Base-by-base conservation (phyloP, 148 eudicot species). In the Rhododendron kiyosumense region DNA sequence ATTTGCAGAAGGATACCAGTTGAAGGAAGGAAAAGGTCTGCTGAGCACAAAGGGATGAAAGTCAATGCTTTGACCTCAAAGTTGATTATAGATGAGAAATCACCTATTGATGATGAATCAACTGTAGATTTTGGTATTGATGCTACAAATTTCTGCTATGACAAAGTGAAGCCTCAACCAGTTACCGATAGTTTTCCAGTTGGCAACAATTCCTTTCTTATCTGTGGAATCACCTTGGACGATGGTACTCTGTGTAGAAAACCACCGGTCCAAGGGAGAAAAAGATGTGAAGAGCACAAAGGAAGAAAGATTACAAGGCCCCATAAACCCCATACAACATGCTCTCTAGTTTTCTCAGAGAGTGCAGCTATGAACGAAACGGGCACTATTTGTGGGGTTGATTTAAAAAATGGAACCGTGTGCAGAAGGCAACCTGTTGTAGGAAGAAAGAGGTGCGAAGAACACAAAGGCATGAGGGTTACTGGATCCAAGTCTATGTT, bases 211-310 rank as follows among this genome's bases (percentile, higher is more conserved):
- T 51, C 59, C 49, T 52, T 75, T 32, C 88, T 88, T 49, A 88
- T 85, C 82, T 93, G 98, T 84, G 98, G 96, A 77, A 90, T 92
- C 46, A 85, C 77, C 80, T 86, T 81, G 83, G 89, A 63, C 36
- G 90, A 92, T 86, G 94, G 94, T 34, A 86, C 90, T 52, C 84
- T 86, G 17, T 95, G 98, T 89, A 75, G 71, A 81, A 88, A 77
- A 78, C 63, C 87, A 30, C 90, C 92, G 41, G 85, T 87, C 65
- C 85, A 38, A 3, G 92, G 96, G 30, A 91, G 95, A 81, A 95
- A 93, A 89, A 90, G 96, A 85, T 95, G 98, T 69, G 88, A 88
- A 81, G 94, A 91, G 87, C 98, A 95, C 65, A 94, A 91, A 90
- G 95, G 98, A 78, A 89, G 87, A 90, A 90, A 91, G 85, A 84